Percentiles rank a stretch among this genome's conserved stretches.
phyloP scores from a whole-genome alignment of 2,329 filamentous ascomycete species.

The Simplicillium sp. region DNA sequence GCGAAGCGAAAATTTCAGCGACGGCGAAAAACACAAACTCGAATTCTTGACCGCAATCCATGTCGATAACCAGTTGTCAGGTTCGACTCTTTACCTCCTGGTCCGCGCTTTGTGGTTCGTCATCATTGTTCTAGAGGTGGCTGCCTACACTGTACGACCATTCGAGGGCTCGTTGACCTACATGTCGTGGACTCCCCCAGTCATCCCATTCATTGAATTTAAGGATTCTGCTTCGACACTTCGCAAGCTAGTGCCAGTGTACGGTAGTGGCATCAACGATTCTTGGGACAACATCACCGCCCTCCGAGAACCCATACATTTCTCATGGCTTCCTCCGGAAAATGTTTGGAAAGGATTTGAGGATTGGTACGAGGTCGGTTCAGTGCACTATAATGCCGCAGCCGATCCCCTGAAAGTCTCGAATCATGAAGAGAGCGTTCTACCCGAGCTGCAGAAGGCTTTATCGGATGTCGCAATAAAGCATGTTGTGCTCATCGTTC shows the following conservation, averaged over 20 bases:
- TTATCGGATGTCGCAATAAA: slow-evolving; percentile 25
- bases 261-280: not conserved
- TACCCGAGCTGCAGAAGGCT: slow-evolving; percentile 15
- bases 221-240: not conserved
- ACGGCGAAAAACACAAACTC: not conserved
- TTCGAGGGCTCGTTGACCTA: not conserved
- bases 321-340: slow-evolving; percentile 17
- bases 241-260: not conserved
- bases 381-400: slow-evolving; percentile 22
- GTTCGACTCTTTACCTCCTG: not conserved
- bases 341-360: slow-evolving; percentile 9
- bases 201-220: not conserved
- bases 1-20: not conserved
- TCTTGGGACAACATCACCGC: not conserved
- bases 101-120: not conserved
- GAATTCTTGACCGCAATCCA: too few species aligned
- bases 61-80: too few species aligned
- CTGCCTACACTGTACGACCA: not conserved
- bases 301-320: not conserved
- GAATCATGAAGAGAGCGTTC: slow-evolving; percentile 23
- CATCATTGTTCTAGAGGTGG: not conserved
- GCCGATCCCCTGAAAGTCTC: slow-evolving; percentile 29
- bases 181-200: not conserved
- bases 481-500: slow-evolving; percentile 30
- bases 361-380: slow-evolving; percentile 16